These are phyloP conservation scores for Plenodomus tracheiphilus DNA, from an alignment of 2,329 filamentous ascomycete species.

Conservation along the genomic window DNA sequence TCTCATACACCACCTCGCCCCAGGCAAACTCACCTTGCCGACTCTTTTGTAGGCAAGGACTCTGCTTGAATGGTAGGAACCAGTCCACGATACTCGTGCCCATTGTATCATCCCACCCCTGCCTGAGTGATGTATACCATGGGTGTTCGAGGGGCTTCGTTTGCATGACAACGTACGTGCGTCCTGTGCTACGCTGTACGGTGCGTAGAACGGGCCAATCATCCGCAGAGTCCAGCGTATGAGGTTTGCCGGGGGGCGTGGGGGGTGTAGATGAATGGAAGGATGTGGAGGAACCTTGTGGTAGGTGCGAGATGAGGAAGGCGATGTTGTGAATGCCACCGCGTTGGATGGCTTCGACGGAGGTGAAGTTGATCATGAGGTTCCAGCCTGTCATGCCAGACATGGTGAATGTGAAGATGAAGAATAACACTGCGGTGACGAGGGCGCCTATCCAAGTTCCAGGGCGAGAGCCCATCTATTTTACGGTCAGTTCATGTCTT, in stretches of 20 bases:
- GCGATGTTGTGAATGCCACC: slow-evolving; percentile 71
- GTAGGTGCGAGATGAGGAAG: slow-evolving; percentile 54
- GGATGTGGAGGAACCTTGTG: slow-evolving; percentile 7
- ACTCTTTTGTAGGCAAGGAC: slow-evolving; percentile 73
- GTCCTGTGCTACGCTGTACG: slow-evolving; percentile 35
- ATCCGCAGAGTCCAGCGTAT: slow-evolving; percentile 15
- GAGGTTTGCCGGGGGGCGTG: slow-evolving; percentile 8
- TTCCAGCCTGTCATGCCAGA: slow-evolving; percentile 70
- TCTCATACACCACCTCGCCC: slow-evolving; percentile 59
- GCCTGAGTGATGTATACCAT: slow-evolving; percentile 72
- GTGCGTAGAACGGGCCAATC: slow-evolving; percentile 28
- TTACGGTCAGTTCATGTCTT: too few species aligned
- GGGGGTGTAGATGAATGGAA: slow-evolving; percentile 14
- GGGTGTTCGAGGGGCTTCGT: slow-evolving; percentile 78
- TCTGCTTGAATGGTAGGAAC: slow-evolving; percentile 75
- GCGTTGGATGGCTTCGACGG: slow-evolving; percentile 74
- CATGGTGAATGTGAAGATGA: slow-evolving; percentile 81
- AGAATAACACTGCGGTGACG: slow-evolving; percentile 71
- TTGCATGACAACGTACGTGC: slow-evolving; percentile 78
- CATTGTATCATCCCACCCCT: slow-evolving; percentile 81
- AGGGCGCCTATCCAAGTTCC: slow-evolving; percentile 64
- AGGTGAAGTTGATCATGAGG: slow-evolving; percentile 74
- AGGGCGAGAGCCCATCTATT: slow-evolving; percentile 27
- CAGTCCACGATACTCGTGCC: slow-evolving; percentile 73
- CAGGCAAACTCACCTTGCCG: slow-evolving; percentile 69